These are phyloP conservation scores for Arabidopsis thaliana DNA, from an alignment of 345 rosid species.

Conservation along the genomic window DNA sequence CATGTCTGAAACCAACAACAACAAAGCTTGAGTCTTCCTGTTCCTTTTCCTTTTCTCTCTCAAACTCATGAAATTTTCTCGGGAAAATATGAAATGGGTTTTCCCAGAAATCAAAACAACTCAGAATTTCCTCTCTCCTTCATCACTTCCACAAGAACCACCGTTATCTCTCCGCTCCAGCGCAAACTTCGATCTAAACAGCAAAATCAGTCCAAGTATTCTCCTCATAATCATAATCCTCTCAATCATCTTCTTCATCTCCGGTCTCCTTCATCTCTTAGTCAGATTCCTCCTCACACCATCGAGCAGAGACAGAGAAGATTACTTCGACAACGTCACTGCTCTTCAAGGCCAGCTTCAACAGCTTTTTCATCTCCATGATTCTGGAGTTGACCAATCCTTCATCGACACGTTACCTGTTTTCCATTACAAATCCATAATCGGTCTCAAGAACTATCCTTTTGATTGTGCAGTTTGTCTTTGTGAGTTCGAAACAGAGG, in stretches of 20 bases:
- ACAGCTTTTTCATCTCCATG: conserved; percentile 95
- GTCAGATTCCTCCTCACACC: conserved; percentile 80
- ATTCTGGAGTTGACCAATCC: conserved; percentile 94
- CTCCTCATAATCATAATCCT: conserved; percentile 83
- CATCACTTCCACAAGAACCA: conserved; percentile 30
- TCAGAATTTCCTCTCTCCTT: conserved; percentile 37
- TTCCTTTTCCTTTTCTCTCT: neutral
- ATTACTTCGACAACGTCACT: conserved; percentile 61
- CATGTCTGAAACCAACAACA: conserved; percentile 39
- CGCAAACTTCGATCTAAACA: conserved; percentile 59
- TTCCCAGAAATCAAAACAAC: conserved; percentile 36
- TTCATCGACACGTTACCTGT: conserved; percentile 96
- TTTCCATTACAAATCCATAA: conserved; percentile 79
- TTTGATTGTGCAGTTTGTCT: conserved; percentile 99
- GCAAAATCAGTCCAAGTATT: conserved; percentile 78
- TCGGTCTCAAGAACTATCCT: conserved; percentile 66
- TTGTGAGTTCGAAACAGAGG: conserved; percentile 89
- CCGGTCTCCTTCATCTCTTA: conserved; percentile 89
- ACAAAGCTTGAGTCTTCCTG: conserved; percentile 32
- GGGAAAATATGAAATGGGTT: conserved; percentile 44
- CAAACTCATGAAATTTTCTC: conserved; percentile 33
- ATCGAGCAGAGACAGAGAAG: conserved; percentile 67
- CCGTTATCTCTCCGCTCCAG: conserved; percentile 33
- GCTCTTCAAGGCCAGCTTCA: conserved; percentile 97
- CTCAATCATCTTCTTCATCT: conserved; percentile 84